Base-by-base conservation (phyloP, 768 basidiomycete genomes). In the Amanita subjunquillea region DNA sequence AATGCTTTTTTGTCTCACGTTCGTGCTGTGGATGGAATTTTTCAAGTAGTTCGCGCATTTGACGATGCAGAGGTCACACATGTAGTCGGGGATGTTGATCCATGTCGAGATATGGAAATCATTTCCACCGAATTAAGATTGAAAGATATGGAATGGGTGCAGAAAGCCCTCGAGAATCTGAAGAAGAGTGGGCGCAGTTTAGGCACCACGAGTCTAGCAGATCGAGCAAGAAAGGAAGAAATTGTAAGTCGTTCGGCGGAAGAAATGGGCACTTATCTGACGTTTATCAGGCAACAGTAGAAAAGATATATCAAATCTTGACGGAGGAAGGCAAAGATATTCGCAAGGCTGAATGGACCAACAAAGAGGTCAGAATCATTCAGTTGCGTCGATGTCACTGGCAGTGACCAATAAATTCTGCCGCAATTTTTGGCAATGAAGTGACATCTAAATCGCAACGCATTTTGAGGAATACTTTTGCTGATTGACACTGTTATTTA, bases 11-110 rank as follows among this genome's bases (percentile, higher is more conserved):
- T 99, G 66, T 94, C 93, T 9, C 92, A 98, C 65, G 94, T 99
- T 40, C 87, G 96, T 53, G 91, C 96, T 8, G 95, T 98, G 55
- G 96, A 99, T 65, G 96, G 96, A 61, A 99, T 99, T 63, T 99
- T 98, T 77, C 96, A 98, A 66, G 85, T 97, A 56, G 84, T 98
- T 53, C 89, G 96, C 48, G 93, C 95, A 4, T 99, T 99, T 65
- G 96, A 98, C 63, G 96, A 99, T 62, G 87, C 93, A n/a, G 96
- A 99, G 61, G 93, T 99, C 65, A 98, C 87, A 59, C 96, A 99
- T 68, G 95, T 98, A 56, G 96, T 98, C 70, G 96, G 96, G 41
- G 96, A 98, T 60, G 93, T 99, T 53, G 78, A 98, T 68, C 96
- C 96, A 9, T 57, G 88, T 37, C 86, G 96, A 54, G 96, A 99